Conservation (phyloP, 1,284 basidiomycete genomes). For the Cutaneotrichosporon cyanovorans region DNA sequence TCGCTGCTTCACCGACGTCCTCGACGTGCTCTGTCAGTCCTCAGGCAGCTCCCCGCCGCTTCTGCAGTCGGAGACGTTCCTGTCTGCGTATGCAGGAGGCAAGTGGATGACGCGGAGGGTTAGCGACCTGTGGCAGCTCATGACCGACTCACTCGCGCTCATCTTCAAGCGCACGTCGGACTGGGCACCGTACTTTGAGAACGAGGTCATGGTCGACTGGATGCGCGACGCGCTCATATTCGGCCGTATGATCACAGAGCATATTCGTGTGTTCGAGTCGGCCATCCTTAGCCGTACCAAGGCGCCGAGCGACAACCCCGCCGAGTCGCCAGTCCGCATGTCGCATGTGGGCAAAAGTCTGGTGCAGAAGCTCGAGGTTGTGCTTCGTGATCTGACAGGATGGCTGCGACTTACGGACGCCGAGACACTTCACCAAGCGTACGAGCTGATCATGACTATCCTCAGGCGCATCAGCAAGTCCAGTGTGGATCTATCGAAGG, state of each 20-base stretch:
- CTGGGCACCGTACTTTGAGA: conserved; percentile 74
- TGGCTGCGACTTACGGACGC: conserved; percentile 88
- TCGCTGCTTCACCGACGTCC: conserved; percentile 79
- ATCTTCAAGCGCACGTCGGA: conserved; percentile 74
- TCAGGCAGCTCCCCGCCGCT: conserved; percentile 47
- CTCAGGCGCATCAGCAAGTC: conserved; percentile 51
- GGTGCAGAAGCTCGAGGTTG: conserved; percentile 66
- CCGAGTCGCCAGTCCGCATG: conserved; percentile 36
- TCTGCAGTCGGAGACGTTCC: conserved; percentile 48
- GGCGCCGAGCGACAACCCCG: conserved; percentile 25
- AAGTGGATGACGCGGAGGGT: conserved; percentile 50
- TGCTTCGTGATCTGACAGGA: conserved; percentile 65
- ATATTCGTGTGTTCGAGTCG: conserved; percentile 68
- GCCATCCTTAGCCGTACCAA: conserved; percentile 50
- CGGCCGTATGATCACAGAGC: conserved; percentile 70
- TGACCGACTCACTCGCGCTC: conserved; percentile 68
- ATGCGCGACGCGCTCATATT: conserved; percentile 95
- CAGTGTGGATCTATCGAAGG: conserved; percentile 22
- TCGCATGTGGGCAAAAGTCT: conserved; percentile 58
- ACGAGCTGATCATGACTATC: conserved; percentile 67
- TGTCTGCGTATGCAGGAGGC: conserved; percentile 26
- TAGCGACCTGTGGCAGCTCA: conserved; percentile 69
- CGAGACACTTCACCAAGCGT: conserved; percentile 79
- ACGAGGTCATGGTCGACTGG: conserved; percentile 81
- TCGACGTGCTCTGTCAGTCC: conserved; percentile 72